A percentile compares a stretch with the other conserved stretches of the same genome.
Evolutionary conservation across 2,329 filamentous ascomycete species (phyloP).

Genomic region (Cercospora nicotianae): DNA sequence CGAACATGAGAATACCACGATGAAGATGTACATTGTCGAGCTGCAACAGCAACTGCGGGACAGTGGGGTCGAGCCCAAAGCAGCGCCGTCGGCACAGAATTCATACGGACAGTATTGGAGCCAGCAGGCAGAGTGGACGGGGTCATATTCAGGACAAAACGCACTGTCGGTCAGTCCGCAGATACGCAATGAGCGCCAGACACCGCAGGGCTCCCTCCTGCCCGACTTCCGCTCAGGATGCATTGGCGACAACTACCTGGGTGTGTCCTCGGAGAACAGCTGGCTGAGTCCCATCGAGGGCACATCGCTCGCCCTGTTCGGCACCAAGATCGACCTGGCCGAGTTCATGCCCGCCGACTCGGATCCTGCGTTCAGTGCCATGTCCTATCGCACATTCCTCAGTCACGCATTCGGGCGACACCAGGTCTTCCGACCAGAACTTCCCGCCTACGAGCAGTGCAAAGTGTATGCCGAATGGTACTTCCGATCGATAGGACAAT

Average conservation of each 20-base stretch:
- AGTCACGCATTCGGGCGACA: conserved; percentile 61
- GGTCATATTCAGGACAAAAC: background rate
- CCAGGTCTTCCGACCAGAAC: conserved; percentile 57
- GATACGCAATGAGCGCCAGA: conserved; percentile 17
- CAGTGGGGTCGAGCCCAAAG: conserved; percentile 57
- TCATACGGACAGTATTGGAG: conserved; percentile 16
- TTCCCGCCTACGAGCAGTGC: conserved; percentile 66
- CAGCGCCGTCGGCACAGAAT: conserved; percentile 17
- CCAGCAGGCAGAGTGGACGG: conserved; percentile 13
- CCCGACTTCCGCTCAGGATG: conserved; percentile 50
- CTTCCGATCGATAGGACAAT: conserved; percentile 69
- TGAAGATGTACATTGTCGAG: conserved; percentile 66
- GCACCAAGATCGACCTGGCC: conserved; percentile 75
- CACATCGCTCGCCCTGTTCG: conserved; percentile 74
- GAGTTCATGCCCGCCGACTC: conserved; percentile 67
- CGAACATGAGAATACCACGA: conserved; percentile 68
- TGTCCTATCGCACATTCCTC: conserved; percentile 70
- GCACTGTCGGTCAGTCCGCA: conserved; percentile 4
- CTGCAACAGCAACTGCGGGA: conserved; percentile 66
- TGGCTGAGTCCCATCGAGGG: conserved; percentile 73
- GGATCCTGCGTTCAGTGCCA: conserved; percentile 60
- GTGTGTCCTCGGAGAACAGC: conserved; percentile 62
- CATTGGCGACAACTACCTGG: conserved; percentile 64
- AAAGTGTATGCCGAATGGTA: conserved; percentile 73
- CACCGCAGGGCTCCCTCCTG: conserved; percentile 34